phyloP scores from a whole-genome alignment of 768 basidiomycete species.

The Suillus tomentosus region DNA sequence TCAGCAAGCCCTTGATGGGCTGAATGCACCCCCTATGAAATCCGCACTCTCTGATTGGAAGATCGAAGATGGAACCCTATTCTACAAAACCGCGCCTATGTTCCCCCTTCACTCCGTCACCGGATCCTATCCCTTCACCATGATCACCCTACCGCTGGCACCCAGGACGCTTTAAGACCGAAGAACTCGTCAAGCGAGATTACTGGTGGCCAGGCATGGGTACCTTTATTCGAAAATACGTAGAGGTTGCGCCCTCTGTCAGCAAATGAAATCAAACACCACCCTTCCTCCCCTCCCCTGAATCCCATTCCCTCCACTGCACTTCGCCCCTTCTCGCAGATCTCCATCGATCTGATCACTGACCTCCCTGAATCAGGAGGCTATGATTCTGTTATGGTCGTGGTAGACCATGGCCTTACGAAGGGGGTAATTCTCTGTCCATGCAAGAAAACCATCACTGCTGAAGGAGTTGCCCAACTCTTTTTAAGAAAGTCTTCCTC shows the following conservation, averaged over 20 bases:
- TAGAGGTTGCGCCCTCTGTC: too few species aligned
- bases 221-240: not conserved
- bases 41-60: not conserved
- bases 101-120: too few species aligned
- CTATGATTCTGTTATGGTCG: slow-evolving; percentile 24
- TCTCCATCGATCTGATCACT: not conserved
- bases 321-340: not conserved
- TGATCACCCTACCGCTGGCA: not conserved
- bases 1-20: not conserved
- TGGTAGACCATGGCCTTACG: slow-evolving; percentile 7
- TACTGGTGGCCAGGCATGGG: not conserved
- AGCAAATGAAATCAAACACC: not conserved
- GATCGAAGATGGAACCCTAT: not conserved
- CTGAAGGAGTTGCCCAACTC: slow-evolving; percentile 16
- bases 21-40: not conserved
- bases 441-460: slow-evolving; percentile 15
- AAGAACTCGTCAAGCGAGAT: not conserved
- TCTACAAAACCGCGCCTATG: too few species aligned
- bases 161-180: not conserved
- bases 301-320: not conserved
- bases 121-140: too few species aligned
- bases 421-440: slow-evolving; percentile 25
- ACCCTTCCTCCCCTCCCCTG: not conserved
- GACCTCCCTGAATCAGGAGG: not conserved
- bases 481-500: slow-evolving; percentile 12